Evolutionary conservation across 2,329 filamentous ascomycete genomes (phyloP).

Genomic region (Tolypocladium guangdongense): DNA sequence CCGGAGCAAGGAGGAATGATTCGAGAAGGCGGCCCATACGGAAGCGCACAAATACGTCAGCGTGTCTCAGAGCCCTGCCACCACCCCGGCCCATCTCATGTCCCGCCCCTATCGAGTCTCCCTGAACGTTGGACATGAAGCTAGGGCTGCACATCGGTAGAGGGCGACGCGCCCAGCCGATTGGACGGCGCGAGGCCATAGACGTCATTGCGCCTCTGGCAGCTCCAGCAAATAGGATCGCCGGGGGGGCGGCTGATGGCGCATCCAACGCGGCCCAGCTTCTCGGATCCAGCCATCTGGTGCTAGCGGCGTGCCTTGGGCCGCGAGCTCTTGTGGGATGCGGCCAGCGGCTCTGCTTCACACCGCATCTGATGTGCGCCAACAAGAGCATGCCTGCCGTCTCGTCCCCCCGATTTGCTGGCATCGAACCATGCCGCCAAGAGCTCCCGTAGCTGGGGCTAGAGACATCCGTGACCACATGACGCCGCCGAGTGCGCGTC

Average conservation of each 20-base stretch:
- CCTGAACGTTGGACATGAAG: background rate
- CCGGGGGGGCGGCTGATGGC: background rate
- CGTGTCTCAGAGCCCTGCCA: conserved; percentile 3
- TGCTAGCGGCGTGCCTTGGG: too few species aligned
- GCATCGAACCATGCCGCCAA: background rate
- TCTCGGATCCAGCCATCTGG: conserved; percentile 2
- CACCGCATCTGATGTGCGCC: background rate
- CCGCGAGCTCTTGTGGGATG: background rate
- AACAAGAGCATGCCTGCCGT: background rate
- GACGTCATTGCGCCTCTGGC: conserved; percentile 7
- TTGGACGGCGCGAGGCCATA: conserved; percentile 3
- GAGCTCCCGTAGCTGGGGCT: background rate
- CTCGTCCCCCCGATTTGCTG: background rate
- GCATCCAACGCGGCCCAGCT: conserved; percentile 3
- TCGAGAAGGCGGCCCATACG: conserved; percentile 4
- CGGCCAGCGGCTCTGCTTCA: background rate
- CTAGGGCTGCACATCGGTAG: conserved; percentile 4
- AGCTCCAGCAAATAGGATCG: conserved; percentile 3
- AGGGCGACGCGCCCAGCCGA: conserved; percentile 4
- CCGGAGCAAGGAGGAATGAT: conserved; percentile 1
- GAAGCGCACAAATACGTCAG: conserved; percentile 1
- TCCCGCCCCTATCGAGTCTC: background rate
- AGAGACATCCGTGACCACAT: background rate
- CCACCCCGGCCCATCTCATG: background rate
- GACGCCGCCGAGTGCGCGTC: background rate